Conservation (phyloP, 257 asterid genomes). For the Nicotiana attenuata region DNA sequence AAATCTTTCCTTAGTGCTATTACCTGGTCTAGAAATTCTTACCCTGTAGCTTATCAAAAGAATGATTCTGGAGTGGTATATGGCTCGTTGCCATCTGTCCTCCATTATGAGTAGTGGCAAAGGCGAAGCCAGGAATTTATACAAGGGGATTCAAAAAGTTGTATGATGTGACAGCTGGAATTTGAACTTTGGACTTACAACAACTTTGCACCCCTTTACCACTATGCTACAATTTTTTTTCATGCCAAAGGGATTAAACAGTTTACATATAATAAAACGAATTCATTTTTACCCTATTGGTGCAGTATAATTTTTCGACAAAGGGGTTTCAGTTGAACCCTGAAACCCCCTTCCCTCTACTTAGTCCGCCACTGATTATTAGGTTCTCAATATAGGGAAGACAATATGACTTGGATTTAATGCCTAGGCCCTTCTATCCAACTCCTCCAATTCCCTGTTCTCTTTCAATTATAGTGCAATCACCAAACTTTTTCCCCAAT, state of each 20-base stretch:
- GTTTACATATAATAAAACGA: no score
- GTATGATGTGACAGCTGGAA: no score
- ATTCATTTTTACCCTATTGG: no score
- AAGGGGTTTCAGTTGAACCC: no score
- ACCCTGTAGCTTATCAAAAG: neutral
- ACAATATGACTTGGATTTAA: neutral
- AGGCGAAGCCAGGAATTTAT: no score
- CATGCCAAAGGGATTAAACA: no score
- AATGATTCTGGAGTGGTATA: neutral
- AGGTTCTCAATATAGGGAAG: neutral
- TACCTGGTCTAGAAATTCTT: neutral
- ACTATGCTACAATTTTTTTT: no score
- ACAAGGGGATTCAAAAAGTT: no score
- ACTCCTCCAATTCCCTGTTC: neutral
- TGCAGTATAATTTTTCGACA: no score
- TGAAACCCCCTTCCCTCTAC: no score
- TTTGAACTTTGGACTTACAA: no score
- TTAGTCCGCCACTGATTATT: neutral
- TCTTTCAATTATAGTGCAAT: constrained; percentile 1
- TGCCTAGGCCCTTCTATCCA: neutral
- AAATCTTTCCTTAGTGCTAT: neutral
- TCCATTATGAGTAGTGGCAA: neutral
- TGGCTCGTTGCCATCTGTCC: neutral
- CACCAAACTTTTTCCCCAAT: neutral
- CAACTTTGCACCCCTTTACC: no score